Conservation (phyloP, 306 rosid genomes). For the Cucurbita maxima region DNA sequence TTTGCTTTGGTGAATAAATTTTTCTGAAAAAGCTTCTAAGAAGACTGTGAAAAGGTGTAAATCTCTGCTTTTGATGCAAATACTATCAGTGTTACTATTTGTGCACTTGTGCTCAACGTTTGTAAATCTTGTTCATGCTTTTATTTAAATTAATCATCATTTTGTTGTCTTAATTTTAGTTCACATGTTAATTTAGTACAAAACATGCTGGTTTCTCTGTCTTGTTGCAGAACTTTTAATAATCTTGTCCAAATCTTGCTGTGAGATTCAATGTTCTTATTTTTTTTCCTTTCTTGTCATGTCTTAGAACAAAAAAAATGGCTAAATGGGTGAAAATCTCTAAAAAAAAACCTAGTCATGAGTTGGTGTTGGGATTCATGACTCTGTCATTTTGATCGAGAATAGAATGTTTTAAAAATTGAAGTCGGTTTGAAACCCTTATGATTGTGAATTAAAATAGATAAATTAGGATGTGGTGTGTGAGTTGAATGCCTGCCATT, state of each 20-base stretch:
- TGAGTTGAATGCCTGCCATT: neutral
- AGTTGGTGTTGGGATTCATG: neutral
- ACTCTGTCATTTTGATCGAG: neutral
- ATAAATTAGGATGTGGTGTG: neutral
- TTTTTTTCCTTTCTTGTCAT: neutral
- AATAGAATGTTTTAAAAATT: too few species aligned
- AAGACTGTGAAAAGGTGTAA: conserved; percentile 1
- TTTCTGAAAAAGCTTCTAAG: conserved; percentile 5
- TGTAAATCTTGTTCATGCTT: neutral
- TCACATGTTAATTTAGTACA: neutral
- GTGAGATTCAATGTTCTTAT: neutral
- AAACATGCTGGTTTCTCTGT: neutral
- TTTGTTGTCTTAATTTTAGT: neutral
- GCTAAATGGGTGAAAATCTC: too few species aligned
- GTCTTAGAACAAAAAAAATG: too few species aligned
- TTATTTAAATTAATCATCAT: too few species aligned
- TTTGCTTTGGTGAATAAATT: neutral
- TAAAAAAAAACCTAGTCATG: too few species aligned
- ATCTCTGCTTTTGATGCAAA: conserved; percentile 12
- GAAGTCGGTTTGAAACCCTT: neutral
- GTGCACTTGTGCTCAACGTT: neutral
- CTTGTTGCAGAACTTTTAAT: neutral
- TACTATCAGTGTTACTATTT: conserved; percentile 7
- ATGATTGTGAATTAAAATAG: neutral
- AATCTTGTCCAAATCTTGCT: neutral